Percentiles rank a stretch among this genome's conserved stretches.
These are phyloP conservation scores for Dujonia santamariae DNA, from an alignment of 1,139 yeast genomes.

Conservation along the genomic window DNA sequence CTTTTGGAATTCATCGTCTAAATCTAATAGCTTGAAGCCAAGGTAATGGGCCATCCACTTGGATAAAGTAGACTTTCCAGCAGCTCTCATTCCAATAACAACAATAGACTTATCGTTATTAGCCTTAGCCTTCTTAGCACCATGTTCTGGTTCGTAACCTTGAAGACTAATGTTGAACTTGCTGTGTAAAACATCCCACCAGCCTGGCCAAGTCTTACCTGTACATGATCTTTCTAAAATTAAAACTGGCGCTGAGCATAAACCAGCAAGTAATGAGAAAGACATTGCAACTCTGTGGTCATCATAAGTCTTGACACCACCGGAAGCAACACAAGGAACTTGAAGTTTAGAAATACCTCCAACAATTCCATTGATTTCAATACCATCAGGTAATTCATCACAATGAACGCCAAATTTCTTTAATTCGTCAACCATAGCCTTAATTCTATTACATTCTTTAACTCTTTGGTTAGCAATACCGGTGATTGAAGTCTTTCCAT, in stretches of 20 bases:
- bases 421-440: conserved; percentile 87
- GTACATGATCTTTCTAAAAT: conserved; percentile 89
- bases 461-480: conserved; percentile 99
- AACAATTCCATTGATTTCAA: conserved; percentile 68
- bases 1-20: conserved; percentile 70
- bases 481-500: conserved; percentile 66
- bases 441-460: conserved; percentile 94
- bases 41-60: conserved; percentile 72
- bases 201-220: conserved; percentile 99
- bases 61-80: conserved; percentile 90
- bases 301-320: conserved; percentile 76
- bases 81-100: conserved; percentile 97
- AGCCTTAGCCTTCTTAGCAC: conserved; percentile 13
- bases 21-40: conserved; percentile 72
- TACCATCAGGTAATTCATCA: conserved; percentile 87
- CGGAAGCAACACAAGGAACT: conserved; percentile 41
- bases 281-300: conserved; percentile 99
- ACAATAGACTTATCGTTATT: conserved; percentile 61
- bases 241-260: conserved; percentile 54
- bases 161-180: conserved; percentile 61
- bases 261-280: conserved; percentile 77
- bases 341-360: conserved; percentile 41
- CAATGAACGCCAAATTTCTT: conserved; percentile 88
- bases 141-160: conserved; percentile 56
- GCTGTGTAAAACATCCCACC: conserved; percentile 94